phyloP scores from a whole-genome alignment of 2,329 filamentous ascomycete genomes.

The Pseudogymnoascus sp. region DNA sequence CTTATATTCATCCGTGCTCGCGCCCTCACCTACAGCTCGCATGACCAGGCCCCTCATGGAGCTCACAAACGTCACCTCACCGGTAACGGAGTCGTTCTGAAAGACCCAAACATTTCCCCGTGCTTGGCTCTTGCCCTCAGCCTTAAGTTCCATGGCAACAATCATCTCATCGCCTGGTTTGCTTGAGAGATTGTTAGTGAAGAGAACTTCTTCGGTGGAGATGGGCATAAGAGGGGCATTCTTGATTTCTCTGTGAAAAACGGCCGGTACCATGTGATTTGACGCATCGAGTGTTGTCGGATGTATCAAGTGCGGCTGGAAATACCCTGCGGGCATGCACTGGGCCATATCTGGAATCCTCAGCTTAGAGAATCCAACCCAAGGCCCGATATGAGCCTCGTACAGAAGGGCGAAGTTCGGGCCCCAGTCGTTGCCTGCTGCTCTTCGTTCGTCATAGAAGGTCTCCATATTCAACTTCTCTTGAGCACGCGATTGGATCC shows the following conservation, averaged over 20 bases:
- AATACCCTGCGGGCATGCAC: conserved; percentile 11
- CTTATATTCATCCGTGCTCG: background rate
- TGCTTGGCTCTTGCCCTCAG: conserved; percentile 7
- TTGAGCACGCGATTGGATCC: background rate
- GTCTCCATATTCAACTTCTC: background rate
- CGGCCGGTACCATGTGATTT: background rate
- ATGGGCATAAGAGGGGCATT: background rate
- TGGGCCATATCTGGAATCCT: conserved; percentile 10
- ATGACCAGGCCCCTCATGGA: background rate
- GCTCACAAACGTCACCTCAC: background rate
- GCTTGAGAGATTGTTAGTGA: background rate
- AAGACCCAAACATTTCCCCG: conserved; percentile 8
- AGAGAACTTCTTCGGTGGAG: background rate
- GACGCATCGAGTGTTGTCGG: conserved; percentile 13
- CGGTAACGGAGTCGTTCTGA: background rate
- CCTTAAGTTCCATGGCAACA: background rate
- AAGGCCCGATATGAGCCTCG: conserved; percentile 10
- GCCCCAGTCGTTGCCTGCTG: conserved; percentile 12
- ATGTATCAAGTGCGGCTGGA: background rate
- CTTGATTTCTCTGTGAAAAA: background rate
- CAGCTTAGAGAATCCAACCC: conserved; percentile 2
- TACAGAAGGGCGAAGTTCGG: conserved; percentile 13
- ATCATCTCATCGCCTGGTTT: conserved; percentile 10
- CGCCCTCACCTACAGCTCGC: conserved; percentile 8
- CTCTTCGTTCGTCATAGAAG: conserved; percentile 10